These are phyloP conservation scores for Sarcodon aspratus DNA, from an alignment of 768 basidiomycete species.

Conservation along the genomic window DNA sequence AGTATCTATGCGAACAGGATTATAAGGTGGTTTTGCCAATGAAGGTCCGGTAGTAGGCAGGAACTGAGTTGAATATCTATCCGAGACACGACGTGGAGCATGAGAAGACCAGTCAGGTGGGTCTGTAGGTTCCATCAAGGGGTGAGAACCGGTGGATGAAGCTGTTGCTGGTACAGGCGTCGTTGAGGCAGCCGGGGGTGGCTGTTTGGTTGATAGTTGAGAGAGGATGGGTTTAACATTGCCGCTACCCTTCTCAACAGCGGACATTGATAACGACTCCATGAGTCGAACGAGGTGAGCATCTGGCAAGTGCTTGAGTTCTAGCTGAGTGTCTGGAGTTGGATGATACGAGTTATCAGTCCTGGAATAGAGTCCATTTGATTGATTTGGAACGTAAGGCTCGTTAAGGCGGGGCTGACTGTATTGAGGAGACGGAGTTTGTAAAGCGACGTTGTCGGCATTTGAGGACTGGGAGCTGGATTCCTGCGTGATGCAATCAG, in stretches of 20 bases:
- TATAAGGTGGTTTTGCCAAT: background rate
- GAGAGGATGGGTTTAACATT: conserved; percentile 3
- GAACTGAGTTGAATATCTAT: background rate
- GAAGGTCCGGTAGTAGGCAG: background rate
- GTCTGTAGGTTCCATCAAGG: too few species aligned
- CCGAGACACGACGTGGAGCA: background rate
- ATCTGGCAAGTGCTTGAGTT: conserved; percentile 31
- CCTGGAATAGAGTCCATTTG: background rate
- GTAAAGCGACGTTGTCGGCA: conserved; percentile 46
- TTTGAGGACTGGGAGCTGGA: conserved; percentile 61
- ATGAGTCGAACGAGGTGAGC: conserved; percentile 65
- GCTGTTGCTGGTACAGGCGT: conserved; percentile 1
- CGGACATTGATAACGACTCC: conserved; percentile 49
- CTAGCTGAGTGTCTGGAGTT: conserved; percentile 18
- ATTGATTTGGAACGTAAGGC: conserved; percentile 7
- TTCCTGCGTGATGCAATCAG: conserved; percentile 31
- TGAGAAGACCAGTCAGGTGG: conserved; percentile 5
- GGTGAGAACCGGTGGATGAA: background rate
- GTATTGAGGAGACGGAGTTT: conserved; percentile 54
- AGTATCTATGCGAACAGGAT: background rate
- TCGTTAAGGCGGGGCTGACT: conserved; percentile 27
- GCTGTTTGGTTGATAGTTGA: background rate
- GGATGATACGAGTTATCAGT: conserved; percentile 17
- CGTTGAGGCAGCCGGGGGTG: background rate
- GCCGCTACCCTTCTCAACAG: conserved; percentile 19